A percentile compares a stretch with the other conserved stretches of the same genome.
These are phyloP conservation scores for Ceratobasidium sp. DNA, from an alignment of 1,284 basidiomycete genomes.

Conservation along the genomic window DNA sequence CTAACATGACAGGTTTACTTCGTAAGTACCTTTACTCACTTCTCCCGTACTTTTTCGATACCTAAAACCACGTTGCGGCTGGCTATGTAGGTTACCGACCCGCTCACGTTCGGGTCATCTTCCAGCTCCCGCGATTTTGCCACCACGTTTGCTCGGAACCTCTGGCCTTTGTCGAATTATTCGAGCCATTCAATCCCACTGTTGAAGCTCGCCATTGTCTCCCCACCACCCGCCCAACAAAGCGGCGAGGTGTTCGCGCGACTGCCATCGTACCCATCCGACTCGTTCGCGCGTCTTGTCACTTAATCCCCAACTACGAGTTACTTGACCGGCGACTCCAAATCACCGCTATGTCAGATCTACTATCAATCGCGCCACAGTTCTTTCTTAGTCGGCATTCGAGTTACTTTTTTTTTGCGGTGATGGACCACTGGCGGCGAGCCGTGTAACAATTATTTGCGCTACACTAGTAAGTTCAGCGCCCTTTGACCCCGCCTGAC, in stretches of 20 bases:
- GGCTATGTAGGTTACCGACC: background rate
- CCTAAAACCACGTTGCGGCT: background rate
- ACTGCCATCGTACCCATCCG: background rate
- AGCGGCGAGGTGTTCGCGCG: background rate
- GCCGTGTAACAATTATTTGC: too few species aligned
- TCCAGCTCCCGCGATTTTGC: background rate
- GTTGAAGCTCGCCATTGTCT: background rate
- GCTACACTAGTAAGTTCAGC: too few species aligned
- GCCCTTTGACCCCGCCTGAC: too few species aligned
- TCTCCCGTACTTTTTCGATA: background rate
- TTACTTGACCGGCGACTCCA: background rate
- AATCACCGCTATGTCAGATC: background rate
- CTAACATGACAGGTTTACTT: background rate
- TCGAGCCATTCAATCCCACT: background rate
- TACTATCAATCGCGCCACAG: background rate
- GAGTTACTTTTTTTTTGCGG: background rate
- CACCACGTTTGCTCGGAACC: background rate
- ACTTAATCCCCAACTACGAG: background rate
- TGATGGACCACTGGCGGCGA: constrained; percentile 14
- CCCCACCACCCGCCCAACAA: background rate
- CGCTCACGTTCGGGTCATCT: background rate
- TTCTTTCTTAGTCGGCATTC: background rate
- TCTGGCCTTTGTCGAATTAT: background rate
- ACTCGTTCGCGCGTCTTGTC: background rate
- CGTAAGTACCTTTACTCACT: too few species aligned